A percentile compares a stretch with the other conserved stretches of the same genome.
Evolutionary conservation across 78 protist species (phyloP).

Genomic region (Tieghemostelium lacteum): DNA sequence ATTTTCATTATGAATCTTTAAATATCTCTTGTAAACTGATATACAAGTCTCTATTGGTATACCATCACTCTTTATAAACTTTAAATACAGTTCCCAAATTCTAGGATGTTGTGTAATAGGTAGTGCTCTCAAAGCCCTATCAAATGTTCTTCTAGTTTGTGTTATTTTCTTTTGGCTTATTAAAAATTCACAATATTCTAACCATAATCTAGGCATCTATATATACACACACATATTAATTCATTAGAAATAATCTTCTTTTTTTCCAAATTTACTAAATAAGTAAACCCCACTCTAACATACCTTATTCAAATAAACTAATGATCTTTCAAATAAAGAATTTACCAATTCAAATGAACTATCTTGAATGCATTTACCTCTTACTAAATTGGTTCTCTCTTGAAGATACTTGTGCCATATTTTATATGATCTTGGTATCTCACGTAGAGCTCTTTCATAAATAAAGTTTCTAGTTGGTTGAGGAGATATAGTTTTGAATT

Average conservation of each 20-base stretch:
- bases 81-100: constrained; percentile 95
- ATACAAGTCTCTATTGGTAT: constrained; percentile 91
- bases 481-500: constrained; percentile 54
- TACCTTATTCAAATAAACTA: constrained; percentile 94
- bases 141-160: constrained; percentile 91
- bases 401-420: constrained; percentile 92
- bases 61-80: constrained; percentile 63
- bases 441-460: constrained; percentile 93
- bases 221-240: background rate
- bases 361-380: constrained; percentile 82
- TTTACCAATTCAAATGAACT: constrained; percentile 81
- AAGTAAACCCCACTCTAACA: background rate
- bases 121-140: constrained; percentile 96
- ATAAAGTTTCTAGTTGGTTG: constrained; percentile 53
- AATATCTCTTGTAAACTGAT: constrained; percentile 90
- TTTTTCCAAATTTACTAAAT: background rate
- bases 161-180: constrained; percentile 87
- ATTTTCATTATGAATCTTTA: constrained; percentile 88
- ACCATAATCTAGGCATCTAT: constrained; percentile 99
- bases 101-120: constrained; percentile 98
- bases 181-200: constrained; percentile 93
- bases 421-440: constrained; percentile 93
- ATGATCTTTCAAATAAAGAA: constrained; percentile 90
- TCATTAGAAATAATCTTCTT: background rate
- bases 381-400: constrained; percentile 29